phyloP scores from a whole-genome alignment of 768 basidiomycete species.

The Podaxis sp. region DNA sequence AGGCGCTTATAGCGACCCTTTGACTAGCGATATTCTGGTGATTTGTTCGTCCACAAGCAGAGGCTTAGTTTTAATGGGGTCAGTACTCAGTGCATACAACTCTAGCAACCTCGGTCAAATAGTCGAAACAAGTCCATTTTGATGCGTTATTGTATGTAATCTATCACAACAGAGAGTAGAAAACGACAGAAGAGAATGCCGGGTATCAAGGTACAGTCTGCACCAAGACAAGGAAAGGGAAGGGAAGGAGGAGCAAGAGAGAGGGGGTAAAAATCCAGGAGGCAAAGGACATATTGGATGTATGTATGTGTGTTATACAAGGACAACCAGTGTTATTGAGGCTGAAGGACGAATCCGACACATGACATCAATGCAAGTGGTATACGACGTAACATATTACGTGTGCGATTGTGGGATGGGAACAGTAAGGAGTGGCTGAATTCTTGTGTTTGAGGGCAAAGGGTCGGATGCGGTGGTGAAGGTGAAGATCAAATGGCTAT shows the following conservation, averaged over 20 bases:
- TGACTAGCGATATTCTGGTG: too few relatives aligned
- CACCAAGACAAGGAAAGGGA: neutral
- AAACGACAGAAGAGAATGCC: neutral
- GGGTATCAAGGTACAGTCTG: slow-evolving; percentile 3
- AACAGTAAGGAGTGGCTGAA: neutral
- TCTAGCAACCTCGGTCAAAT: too few relatives aligned
- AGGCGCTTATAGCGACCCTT: too few relatives aligned
- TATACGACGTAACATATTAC: slow-evolving; percentile 6
- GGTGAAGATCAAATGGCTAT: neutral
- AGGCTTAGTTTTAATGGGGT: too few relatives aligned
- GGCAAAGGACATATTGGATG: neutral
- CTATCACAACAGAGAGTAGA: slow-evolving; percentile 3
- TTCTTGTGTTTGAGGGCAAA: neutral
- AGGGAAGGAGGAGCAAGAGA: neutral
- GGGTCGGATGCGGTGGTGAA: neutral
- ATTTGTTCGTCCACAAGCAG: too few relatives aligned
- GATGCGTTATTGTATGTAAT: slow-evolving; percentile 8
- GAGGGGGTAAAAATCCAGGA: neutral
- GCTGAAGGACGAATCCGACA: neutral
- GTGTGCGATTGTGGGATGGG: neutral
- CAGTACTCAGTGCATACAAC: too few relatives aligned
- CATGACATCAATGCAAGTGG: slow-evolving; percentile 10
- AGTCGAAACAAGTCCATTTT: neutral
- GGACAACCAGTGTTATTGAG: neutral
- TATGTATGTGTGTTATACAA: neutral